Evolutionary conservation across 2,329 filamentous ascomycete species (phyloP).

Genomic region (Colletotrichum camelliae): DNA sequence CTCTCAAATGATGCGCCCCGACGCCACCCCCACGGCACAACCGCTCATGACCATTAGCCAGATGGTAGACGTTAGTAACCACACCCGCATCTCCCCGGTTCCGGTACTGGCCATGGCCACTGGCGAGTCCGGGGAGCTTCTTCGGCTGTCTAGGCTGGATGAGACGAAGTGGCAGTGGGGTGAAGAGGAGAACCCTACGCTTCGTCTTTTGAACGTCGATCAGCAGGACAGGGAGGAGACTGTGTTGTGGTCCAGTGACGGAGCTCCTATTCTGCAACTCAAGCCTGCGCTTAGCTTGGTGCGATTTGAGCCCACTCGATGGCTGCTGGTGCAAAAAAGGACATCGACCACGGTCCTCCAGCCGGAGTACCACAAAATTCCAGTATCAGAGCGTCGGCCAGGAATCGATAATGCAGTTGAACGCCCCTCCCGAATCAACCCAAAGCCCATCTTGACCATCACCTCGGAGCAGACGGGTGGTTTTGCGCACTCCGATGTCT

Average conservation of each 20-base stretch:
- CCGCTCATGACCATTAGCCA: constrained; percentile 62
- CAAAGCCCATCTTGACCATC: constrained; percentile 62
- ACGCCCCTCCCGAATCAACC: constrained; percentile 56
- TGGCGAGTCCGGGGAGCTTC: constrained; percentile 62
- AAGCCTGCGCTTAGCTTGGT: constrained; percentile 50
- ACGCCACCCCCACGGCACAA: constrained; percentile 24
- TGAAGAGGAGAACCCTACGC: constrained; percentile 44
- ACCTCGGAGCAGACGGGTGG: constrained; percentile 57
- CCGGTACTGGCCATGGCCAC: constrained; percentile 52
- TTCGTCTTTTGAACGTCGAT: constrained; percentile 53
- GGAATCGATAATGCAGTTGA: constrained; percentile 24
- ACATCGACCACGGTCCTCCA: constrained; percentile 57
- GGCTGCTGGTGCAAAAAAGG: constrained; percentile 60
- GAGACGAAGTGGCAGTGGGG: constrained; percentile 62
- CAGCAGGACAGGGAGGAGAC: constrained; percentile 48
- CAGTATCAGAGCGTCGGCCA: constrained; percentile 29
- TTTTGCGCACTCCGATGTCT: constrained; percentile 63
- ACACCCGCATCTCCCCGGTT: constrained; percentile 28
- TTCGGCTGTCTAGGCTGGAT: constrained; percentile 59
- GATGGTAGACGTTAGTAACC: constrained; percentile 46
- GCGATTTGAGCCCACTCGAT: constrained; percentile 45
- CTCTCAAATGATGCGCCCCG: constrained; percentile 31
- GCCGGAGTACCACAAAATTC: constrained; percentile 51
- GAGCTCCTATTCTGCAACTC: constrained; percentile 54
- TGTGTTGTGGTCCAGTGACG: constrained; percentile 59